phyloP scores from a whole-genome alignment of 768 basidiomycete genomes.

The Termitomyces sp. region DNA sequence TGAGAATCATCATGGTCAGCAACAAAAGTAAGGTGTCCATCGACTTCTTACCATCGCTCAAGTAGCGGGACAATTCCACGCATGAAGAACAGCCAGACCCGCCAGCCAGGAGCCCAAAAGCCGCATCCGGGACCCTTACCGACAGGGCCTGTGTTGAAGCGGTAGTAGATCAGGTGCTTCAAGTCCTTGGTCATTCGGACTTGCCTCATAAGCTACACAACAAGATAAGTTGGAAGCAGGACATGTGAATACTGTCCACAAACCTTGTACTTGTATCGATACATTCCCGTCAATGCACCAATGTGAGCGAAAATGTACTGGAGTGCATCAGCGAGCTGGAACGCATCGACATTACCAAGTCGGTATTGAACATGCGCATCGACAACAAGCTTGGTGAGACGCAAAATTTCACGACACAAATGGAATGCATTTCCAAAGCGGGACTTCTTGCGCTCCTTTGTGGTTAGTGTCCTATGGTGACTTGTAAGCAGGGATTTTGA shows the following conservation, averaged over 20 bases:
- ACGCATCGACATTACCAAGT: constrained; percentile 96
- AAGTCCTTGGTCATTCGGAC: constrained; percentile 99
- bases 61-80: constrained; percentile 96
- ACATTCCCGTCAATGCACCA: constrained; percentile 98
- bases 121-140: constrained; percentile 99
- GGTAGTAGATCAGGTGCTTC: constrained; percentile 97
- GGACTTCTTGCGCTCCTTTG: constrained; percentile 99
- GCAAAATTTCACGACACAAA: constrained; percentile 94
- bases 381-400: constrained; percentile 96
- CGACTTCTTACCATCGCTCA: constrained; percentile 71
- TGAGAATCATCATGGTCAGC: neutral
- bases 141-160: constrained; percentile 99
- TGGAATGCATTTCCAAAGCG: constrained; percentile 99
- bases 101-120: constrained; percentile 99
- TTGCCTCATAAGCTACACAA: constrained; percentile 86
- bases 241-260: constrained; percentile 10
- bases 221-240: neutral
- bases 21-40: neutral
- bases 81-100: constrained; percentile 99
- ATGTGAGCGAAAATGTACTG: constrained; percentile 98
- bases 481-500: neutral
- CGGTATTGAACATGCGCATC: constrained; percentile 99
- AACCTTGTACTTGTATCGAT: constrained; percentile 99
- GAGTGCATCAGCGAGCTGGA: constrained; percentile 96
- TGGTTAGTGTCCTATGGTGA: constrained; percentile 84